Conservation (phyloP, 768 basidiomycete species). For the Leccinum fibrillosum region DNA sequence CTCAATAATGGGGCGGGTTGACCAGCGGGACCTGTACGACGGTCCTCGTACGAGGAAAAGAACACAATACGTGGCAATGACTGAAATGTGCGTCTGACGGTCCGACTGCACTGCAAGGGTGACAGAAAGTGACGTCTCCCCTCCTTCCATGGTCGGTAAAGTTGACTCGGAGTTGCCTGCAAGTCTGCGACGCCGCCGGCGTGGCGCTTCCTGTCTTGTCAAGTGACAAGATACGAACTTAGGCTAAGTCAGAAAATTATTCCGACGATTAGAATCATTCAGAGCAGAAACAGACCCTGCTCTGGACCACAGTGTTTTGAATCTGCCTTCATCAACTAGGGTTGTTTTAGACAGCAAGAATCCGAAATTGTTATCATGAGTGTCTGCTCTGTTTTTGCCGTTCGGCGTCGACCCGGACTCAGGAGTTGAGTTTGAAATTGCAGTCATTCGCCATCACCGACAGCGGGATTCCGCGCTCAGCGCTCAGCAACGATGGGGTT, state of each 20-base stretch:
- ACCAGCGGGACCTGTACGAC: neutral
- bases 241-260: neutral
- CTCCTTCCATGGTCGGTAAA: neutral
- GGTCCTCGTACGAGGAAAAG: neutral
- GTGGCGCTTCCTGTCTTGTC: too few relatives aligned
- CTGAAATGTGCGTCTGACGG: neutral
- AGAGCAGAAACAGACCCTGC: neutral
- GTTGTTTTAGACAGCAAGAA: too few relatives aligned
- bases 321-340: neutral
- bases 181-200: neutral
- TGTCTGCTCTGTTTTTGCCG: neutral
- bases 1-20: neutral
- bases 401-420: neutral
- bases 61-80: neutral
- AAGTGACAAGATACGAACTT: too few relatives aligned
- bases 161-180: neutral
- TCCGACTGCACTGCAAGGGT: too few relatives aligned
- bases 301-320: too few relatives aligned
- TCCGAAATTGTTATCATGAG: neutral
- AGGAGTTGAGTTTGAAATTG: neutral
- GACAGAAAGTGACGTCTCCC: too few relatives aligned
- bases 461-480: neutral
- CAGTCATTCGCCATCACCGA: neutral
- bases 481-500: neutral
- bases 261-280: neutral